Evolutionary conservation across 179 eudicot genomes (phyloP).

Genomic region (Camellia oleifera): DNA sequence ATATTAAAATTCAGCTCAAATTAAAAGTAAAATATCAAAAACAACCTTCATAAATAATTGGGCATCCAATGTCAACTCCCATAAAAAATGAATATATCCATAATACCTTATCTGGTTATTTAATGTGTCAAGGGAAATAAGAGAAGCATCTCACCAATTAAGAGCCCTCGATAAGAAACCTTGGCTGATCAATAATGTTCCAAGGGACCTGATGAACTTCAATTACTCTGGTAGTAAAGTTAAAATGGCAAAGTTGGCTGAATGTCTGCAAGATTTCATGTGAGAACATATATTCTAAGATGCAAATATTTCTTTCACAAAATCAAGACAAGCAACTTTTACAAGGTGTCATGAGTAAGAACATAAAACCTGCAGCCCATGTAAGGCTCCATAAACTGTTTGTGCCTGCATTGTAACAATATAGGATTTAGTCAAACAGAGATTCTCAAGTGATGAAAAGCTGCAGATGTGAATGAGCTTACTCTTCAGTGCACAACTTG

Average conservation of each 20-base stretch:
- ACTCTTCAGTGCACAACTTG: not conserved
- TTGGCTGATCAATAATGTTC: constrained; percentile 70
- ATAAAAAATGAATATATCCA: not conserved
- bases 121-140: constrained; percentile 9
- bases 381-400: constrained; percentile 90
- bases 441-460: not conserved
- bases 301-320: not conserved
- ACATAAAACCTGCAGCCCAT: constrained; percentile 73
- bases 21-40: not conserved
- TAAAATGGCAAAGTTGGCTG: constrained; percentile 79
- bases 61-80: not conserved
- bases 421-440: not conserved
- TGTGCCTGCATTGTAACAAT: constrained; percentile 62
- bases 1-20: not conserved
- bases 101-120: not conserved
- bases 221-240: constrained; percentile 50
- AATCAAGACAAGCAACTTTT: not conserved
- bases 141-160: constrained; percentile 57
- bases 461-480: not conserved
- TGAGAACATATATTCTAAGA: not conserved
- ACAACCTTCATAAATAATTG: not conserved
- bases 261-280: constrained; percentile 60
- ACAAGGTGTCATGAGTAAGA: not conserved
- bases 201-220: constrained; percentile 66
- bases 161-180: constrained; percentile 84